Conservation (phyloP, 139 green algal species). For the Nannochloris sp. region DNA sequence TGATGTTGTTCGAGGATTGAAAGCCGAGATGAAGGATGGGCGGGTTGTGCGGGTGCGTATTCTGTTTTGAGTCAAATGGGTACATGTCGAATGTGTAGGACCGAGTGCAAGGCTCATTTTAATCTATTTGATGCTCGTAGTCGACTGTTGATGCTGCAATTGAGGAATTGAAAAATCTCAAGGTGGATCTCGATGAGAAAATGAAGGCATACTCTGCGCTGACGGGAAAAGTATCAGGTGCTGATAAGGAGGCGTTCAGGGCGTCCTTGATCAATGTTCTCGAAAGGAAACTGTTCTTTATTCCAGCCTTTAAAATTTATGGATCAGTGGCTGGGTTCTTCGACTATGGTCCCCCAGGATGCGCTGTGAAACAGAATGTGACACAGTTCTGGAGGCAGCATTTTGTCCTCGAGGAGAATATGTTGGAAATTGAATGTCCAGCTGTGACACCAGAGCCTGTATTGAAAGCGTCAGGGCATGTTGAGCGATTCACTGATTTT, state of each 20-base stretch:
- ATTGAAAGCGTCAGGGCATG: constrained; percentile 88
- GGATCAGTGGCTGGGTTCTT: constrained; percentile 91
- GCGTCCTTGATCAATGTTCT: constrained; percentile 65
- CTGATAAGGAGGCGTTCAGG: constrained; percentile 75
- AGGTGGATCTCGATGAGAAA: constrained; percentile 59
- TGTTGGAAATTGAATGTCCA: constrained; percentile 98
- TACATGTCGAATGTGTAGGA: not conserved
- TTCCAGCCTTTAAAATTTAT: constrained; percentile 98
- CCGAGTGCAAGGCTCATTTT: not conserved
- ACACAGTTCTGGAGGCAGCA: constrained; percentile 85
- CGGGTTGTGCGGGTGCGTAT: constrained; percentile 58
- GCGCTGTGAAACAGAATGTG: constrained; percentile 94
- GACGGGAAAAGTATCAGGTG: constrained; percentile 46
- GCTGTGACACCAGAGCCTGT: constrained; percentile 93
- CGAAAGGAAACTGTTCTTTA: constrained; percentile 90
- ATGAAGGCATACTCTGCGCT: constrained; percentile 56
- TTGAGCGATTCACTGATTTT: constrained; percentile 96
- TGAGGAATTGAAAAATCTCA: constrained; percentile 74
- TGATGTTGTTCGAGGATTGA: constrained; percentile 81
- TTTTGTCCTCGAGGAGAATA: constrained; percentile 96
- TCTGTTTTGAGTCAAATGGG: not conserved
- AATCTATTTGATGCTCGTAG: constrained; percentile 24
- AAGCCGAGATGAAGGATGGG: constrained; percentile 72
- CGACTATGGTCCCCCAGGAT: constrained; percentile 96
- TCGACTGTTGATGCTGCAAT: constrained; percentile 75